These are phyloP conservation scores for Termitomyces sp. DNA, from an alignment of 768 basidiomycete species.

Conservation along the genomic window DNA sequence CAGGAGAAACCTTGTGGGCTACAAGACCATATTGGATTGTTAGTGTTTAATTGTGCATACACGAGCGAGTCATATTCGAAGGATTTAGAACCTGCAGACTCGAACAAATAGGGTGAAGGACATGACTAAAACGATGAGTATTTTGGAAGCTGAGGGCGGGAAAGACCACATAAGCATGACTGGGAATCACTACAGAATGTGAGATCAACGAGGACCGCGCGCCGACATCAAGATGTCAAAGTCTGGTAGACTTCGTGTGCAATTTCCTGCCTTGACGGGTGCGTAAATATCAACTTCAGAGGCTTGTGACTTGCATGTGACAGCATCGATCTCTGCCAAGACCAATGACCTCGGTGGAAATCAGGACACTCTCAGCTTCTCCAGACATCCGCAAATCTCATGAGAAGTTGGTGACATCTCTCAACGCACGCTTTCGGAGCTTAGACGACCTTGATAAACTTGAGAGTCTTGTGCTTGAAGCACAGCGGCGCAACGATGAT, in stretches of 20 bases:
- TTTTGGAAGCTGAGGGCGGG: not conserved
- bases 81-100: not conserved
- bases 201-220: too few relatives aligned
- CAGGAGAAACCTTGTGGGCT: too few relatives aligned
- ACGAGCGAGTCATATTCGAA: not conserved
- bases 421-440: constrained; percentile 45
- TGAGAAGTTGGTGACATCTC: constrained; percentile 26
- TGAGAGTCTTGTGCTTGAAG: constrained; percentile 37
- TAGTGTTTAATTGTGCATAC: not conserved
- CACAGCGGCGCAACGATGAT: constrained; percentile 32
- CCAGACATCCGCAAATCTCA: constrained; percentile 35
- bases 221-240: too few relatives aligned
- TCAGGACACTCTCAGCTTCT: constrained; percentile 45
- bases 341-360: constrained; percentile 23
- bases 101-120: not conserved
- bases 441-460: constrained; percentile 48
- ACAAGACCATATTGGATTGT: not conserved
- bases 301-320: not conserved
- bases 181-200: too few relatives aligned
- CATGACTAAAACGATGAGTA: not conserved
- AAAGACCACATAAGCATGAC: not conserved
- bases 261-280: too few relatives aligned
- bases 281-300: too few relatives aligned
- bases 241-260: too few relatives aligned
- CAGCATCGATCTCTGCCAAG: constrained; percentile 4